phyloP scores from a whole-genome alignment of 768 basidiomycete genomes.

The Pleurotus tuoliensis region DNA sequence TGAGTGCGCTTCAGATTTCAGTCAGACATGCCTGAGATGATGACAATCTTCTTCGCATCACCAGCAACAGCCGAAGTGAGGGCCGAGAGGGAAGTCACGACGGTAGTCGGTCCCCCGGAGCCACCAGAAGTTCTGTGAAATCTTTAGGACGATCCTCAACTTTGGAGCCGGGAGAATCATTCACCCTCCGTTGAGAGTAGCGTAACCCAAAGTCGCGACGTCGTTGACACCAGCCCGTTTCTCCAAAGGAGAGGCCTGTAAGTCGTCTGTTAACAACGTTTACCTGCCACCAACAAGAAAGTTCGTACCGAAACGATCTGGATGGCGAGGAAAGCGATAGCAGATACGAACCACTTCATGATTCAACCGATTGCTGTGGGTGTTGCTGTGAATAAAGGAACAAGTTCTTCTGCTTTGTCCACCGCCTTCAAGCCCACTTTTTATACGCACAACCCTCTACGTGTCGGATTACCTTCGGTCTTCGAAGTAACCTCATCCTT shows the following conservation, averaged over 20 bases:
- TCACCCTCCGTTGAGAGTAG: constrained; percentile 31
- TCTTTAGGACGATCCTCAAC: constrained; percentile 1
- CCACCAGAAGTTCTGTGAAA: constrained; percentile 37
- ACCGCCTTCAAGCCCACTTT: not conserved
- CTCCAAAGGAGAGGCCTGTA: constrained; percentile 9
- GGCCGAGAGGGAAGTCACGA: constrained; percentile 37
- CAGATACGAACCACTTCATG: constrained; percentile 32
- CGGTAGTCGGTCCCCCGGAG: constrained; percentile 37
- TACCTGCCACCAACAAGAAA: not conserved
- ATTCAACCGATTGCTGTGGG: constrained; percentile 4
- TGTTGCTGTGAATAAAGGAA: not conserved
- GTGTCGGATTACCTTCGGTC: constrained; percentile 6
- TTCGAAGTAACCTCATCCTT: not conserved
- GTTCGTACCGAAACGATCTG: constrained; percentile 23
- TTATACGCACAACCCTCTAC: not conserved
- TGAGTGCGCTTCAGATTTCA: too few relatives aligned
- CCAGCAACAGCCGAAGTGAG: constrained; percentile 39
- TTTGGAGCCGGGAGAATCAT: constrained; percentile 1
- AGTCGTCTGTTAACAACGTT: too few relatives aligned
- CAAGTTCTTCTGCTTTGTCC: constrained; percentile 1
- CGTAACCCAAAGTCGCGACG: constrained; percentile 35
- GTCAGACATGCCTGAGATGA: constrained; percentile 33
- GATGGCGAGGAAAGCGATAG: constrained; percentile 27
- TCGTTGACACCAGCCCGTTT: constrained; percentile 34
- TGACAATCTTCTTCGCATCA: constrained; percentile 37